These are phyloP conservation scores for Magnusiomyces suaveolens DNA, from an alignment of 1,139 yeast genomes.

Conservation along the genomic window DNA sequence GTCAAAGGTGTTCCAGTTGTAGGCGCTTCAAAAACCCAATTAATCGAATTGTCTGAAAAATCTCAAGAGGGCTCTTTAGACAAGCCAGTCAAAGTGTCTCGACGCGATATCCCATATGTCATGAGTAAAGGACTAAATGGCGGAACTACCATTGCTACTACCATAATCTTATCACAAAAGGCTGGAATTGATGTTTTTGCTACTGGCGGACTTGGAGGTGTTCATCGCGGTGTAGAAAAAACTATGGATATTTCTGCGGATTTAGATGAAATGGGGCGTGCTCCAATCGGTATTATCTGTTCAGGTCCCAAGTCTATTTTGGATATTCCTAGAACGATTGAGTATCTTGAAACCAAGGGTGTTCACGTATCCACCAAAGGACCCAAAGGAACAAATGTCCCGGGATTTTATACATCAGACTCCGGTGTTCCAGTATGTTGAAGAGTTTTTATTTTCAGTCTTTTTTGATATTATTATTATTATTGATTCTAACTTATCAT, in stretches of 20 bases:
- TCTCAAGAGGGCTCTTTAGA: constrained; percentile 17
- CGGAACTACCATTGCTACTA: constrained; percentile 85
- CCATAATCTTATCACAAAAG: constrained; percentile 67
- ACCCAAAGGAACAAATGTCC: constrained; percentile 47
- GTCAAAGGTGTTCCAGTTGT: constrained; percentile 61
- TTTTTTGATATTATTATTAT: background rate
- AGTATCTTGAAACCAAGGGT: constrained; percentile 82
- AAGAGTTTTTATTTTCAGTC: background rate
- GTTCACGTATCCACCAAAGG: constrained; percentile 44
- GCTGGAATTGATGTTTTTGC: constrained; percentile 83
- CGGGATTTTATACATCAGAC: constrained; percentile 74
- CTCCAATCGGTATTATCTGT: constrained; percentile 82
- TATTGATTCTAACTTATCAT: constrained; percentile 6
- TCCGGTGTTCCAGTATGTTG: constrained; percentile 44
- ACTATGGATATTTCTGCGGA: constrained; percentile 85
- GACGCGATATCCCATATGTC: constrained; percentile 71
- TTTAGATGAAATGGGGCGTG: constrained; percentile 69
- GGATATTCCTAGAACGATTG: constrained; percentile 74
- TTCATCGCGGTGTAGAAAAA: constrained; percentile 65
- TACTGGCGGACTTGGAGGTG: constrained; percentile 93
- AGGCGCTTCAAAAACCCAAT: constrained; percentile 45
- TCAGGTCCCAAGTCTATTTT: constrained; percentile 85
- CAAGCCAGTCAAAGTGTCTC: constrained; percentile 52
- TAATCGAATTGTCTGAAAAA: constrained; percentile 42
- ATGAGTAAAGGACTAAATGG: constrained; percentile 59